Evolutionary conservation across 2,329 filamentous ascomycete genomes (phyloP), one percentile per base, ranked within the genome.

Genomic region (Bipolaris bicolor): DNA sequence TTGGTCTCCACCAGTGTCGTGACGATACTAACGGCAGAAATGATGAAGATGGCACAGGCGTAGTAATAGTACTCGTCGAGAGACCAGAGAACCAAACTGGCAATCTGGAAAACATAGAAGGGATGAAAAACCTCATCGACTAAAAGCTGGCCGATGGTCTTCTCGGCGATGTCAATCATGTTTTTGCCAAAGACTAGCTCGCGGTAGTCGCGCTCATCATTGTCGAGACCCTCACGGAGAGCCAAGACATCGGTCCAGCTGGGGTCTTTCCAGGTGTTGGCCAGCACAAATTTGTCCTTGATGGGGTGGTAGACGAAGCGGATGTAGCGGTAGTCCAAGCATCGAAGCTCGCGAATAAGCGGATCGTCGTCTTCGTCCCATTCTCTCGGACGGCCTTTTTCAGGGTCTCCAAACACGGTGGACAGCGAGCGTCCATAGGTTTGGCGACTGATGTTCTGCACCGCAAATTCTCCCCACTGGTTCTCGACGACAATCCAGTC

Each of bases 61-160:
- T 99, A 99, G 79, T 98, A 99, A 75, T 97, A 99, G 76, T 99
- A 99, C 68, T 96, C 84, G 72, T 99, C 95, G 65, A 97, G 74
- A 9, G 94, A 97, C 95, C 95, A 99, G 3, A 99, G 85, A 39
- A 96, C 78, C 64, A 99, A 81, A 80, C 95, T 98, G 46, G 93
- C 94, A 68, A 98, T 89, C 77, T 99, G 95, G 73, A 99, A 99
- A 54, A 99, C 90, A 75, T 99, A 99, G 75, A 99, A 99, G 0
- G 95, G 96, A 73, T 99, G 95, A 69, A 99, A 92, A 18, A 91
- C 92, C 86, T 99, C 95, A 67, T 99, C 94, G 18, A 97, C 83
- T 13, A 99, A 82, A 46, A 99, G 85, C 70, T 96, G 91, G 1
- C 86, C 83, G 15, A 89, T 84, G 1, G 90, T 88, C 78, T 97